Base-by-base conservation (phyloP, 306 rosid species). In the Inga oerstediana region DNA sequence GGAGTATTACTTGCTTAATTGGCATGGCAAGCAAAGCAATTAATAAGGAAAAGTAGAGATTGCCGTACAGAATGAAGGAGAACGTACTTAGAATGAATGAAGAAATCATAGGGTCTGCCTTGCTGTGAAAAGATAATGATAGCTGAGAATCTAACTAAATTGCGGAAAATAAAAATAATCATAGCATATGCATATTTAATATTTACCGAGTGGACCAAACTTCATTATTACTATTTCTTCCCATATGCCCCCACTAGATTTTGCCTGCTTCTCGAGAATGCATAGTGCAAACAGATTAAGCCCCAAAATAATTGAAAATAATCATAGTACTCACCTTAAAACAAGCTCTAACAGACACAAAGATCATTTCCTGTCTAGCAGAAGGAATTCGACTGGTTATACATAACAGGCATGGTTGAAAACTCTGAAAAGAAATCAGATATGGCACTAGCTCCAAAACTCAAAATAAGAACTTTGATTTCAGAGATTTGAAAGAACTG, bases 81-180 rank as follows among this genome's bases (percentile, higher is more conserved):
- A 13, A 86, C 91, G 2, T 91, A 93, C 97, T 90, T 89, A 27
- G 92, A 73, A 87, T 85, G 34, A 32, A 32, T 91, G 59, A 90
- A 89, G 86, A 87, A 93, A 76, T 93, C 91, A 72, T 79, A 74
- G 71, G 87, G 90, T 78, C 76, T 86, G 87, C 90, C 97, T 37
- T 80, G 86, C 79, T 93, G 94, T 8, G 97, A 91, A 77, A 93
- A 93, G 80, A 93, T 34, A n/a, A 91, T 84, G 7, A 83, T 89
- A 13, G 91, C 92, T 66, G 34, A 2, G 3, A 32, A 32, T 32
- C 34, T 32, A 32, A 32, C 34, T 32, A 32, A 32, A 32, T 52
- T 24, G 61, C 22, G 61, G 22, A 16, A 52, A 4, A 52, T 32
- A 17, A 5, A 8, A 6, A 52, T 22, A 52, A 27, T 27, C 30